phyloP scores from a whole-genome alignment of 2,329 filamentous ascomycete species.

The Domatiomyces globalis region DNA sequence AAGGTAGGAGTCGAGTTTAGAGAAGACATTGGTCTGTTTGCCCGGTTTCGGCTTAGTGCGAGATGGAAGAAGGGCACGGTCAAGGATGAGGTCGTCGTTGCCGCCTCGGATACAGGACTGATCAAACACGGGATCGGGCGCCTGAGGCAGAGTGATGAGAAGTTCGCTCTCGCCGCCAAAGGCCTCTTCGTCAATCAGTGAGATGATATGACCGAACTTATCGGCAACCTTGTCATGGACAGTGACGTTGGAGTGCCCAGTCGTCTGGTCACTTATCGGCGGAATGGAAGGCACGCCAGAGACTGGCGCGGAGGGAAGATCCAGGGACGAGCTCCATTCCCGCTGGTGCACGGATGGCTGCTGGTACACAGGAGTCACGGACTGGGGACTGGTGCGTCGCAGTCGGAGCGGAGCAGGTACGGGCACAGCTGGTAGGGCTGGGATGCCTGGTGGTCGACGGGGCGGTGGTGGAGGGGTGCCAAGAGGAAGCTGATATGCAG shows the following conservation, averaged over 20 bases:
- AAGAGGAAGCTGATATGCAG: neutral
- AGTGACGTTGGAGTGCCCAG: neutral
- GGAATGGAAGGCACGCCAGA: slow-evolving; percentile 29
- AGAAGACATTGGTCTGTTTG: slow-evolving; percentile 47
- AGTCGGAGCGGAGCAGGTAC: neutral
- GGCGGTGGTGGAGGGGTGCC: neutral
- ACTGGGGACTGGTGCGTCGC: neutral
- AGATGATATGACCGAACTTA: slow-evolving; percentile 55
- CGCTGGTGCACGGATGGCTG: neutral
- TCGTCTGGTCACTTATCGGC: neutral
- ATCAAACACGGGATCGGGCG: neutral
- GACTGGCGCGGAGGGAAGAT: neutral
- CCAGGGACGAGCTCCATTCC: neutral
- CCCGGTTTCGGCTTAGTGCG: slow-evolving; percentile 21
- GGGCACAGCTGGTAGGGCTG: neutral
- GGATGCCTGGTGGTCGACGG: neutral
- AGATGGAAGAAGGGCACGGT: slow-evolving; percentile 1
- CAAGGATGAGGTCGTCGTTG: neutral
- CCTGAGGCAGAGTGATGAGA: slow-evolving; percentile 2
- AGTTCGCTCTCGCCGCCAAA: slow-evolving; percentile 32
- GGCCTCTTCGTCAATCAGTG: slow-evolving; percentile 53
- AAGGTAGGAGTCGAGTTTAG: slow-evolving; percentile 63
- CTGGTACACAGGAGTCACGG: neutral
- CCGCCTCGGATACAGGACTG: neutral
- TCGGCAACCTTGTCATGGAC: slow-evolving; percentile 42